phyloP scores from a whole-genome alignment of 139 green algal genomes.

The Picochlorum costavermella region DNA sequence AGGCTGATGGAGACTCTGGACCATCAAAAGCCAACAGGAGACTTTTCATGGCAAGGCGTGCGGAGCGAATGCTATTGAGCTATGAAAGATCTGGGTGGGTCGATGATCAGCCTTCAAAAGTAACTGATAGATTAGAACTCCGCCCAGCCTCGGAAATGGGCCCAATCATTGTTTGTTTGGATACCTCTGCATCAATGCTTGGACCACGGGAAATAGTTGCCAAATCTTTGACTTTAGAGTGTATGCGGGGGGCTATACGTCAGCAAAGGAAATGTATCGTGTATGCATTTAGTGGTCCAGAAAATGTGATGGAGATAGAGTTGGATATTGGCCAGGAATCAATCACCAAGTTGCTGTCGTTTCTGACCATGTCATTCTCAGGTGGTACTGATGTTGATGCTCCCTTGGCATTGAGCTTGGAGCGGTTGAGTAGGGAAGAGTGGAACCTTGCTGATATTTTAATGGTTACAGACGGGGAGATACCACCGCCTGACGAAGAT shows the following conservation, averaged over 20 bases:
- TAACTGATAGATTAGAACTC: slow-evolving; percentile 67
- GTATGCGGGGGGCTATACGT: slow-evolving; percentile 70
- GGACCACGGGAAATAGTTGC: slow-evolving; percentile 65
- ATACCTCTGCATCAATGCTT: slow-evolving; percentile 65
- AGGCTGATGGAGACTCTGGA: background rate
- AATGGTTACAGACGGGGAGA: slow-evolving; percentile 90
- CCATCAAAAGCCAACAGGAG: slow-evolving; percentile 43
- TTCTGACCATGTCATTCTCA: slow-evolving; percentile 62
- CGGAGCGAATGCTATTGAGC: slow-evolving; percentile 74
- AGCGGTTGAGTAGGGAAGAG: slow-evolving; percentile 51
- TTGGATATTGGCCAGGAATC: slow-evolving; percentile 41
- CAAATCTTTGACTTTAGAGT: slow-evolving; percentile 87
- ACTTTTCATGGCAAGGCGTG: slow-evolving; percentile 70
- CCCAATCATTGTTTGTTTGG: slow-evolving; percentile 88
- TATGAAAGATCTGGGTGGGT: slow-evolving; percentile 85
- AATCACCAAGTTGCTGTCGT: slow-evolving; percentile 66
- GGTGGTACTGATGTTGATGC: slow-evolving; percentile 53
- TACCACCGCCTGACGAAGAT: slow-evolving; percentile 47
- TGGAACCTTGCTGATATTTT: slow-evolving; percentile 83
- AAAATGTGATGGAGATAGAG: slow-evolving; percentile 80
- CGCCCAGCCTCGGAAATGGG: slow-evolving; percentile 80
- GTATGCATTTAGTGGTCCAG: slow-evolving; percentile 74
- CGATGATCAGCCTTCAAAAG: slow-evolving; percentile 58
- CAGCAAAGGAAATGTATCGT: slow-evolving; percentile 74
- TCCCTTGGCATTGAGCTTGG: slow-evolving; percentile 66